These are phyloP conservation scores for Umbellularia californica DNA, from an alignment of 164 flowering plant species.

Conservation along the genomic window DNA sequence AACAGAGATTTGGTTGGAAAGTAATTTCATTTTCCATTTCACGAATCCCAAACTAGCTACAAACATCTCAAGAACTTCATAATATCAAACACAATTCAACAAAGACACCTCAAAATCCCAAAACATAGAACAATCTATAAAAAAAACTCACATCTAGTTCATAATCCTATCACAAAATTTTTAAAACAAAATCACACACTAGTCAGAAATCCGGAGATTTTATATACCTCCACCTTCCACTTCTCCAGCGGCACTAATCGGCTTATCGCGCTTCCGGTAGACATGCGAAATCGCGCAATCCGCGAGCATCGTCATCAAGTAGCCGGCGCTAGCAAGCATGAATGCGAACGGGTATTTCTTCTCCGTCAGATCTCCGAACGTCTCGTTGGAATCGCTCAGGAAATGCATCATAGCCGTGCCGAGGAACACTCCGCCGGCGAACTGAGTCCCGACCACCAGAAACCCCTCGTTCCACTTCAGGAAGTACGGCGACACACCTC, in stretches of 20 bases:
- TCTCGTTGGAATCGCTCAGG: conserved; percentile 56
- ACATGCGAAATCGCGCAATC: conserved; percentile 47
- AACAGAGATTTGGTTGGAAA: too few relatives aligned
- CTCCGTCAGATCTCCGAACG: conserved; percentile 47
- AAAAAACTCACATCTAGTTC: too few relatives aligned
- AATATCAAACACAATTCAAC: too few relatives aligned
- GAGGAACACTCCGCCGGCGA: conserved; percentile 75
- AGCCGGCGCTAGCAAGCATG: conserved; percentile 65
- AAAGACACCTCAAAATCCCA: too few relatives aligned
- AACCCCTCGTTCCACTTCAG: conserved; percentile 65
- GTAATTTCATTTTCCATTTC: too few relatives aligned
- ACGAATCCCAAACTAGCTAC: too few relatives aligned
- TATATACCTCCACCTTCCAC: conserved; percentile 2
- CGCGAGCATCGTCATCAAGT: conserved; percentile 61
- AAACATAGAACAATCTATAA: too few relatives aligned
- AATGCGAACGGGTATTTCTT: conserved; percentile 63
- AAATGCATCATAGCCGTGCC: conserved; percentile 80
- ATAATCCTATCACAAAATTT: too few relatives aligned
- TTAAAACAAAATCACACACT: too few relatives aligned
- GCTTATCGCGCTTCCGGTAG: conserved; percentile 18
- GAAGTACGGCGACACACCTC: conserved; percentile 65
- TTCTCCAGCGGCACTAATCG: neutral
- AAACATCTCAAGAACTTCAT: too few relatives aligned
- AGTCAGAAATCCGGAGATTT: neutral
- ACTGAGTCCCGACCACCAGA: conserved; percentile 63